These are phyloP conservation scores for Russula sp. DNA, from an alignment of 768 basidiomycete genomes.

Conservation along the genomic window DNA sequence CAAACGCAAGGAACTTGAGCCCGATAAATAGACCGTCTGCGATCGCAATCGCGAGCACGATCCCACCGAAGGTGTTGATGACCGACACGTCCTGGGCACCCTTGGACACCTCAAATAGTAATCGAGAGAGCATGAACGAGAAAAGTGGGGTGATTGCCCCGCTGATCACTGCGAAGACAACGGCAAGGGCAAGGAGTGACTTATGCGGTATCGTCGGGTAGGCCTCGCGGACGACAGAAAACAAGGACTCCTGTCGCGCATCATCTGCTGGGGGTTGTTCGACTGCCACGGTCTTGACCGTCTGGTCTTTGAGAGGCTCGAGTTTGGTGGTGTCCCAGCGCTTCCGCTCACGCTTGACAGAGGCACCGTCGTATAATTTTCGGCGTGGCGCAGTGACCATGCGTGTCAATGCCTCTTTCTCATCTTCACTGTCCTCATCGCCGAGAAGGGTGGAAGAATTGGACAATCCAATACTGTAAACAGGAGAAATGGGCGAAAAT, in stretches of 20 bases:
- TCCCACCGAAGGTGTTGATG: slow-evolving; percentile 66
- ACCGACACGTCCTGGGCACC: slow-evolving; percentile 54
- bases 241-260: slow-evolving; percentile 34
- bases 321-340: slow-evolving; percentile 30
- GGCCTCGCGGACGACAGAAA: slow-evolving; percentile 45
- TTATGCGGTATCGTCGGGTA: slow-evolving; percentile 76
- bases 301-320: slow-evolving; percentile 26
- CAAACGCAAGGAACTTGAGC: slow-evolving; percentile 76
- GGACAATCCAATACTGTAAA: slow-evolving; percentile 24
- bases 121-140: slow-evolving; percentile 78
- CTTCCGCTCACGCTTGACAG: slow-evolving; percentile 31
- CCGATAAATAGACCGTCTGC: slow-evolving; percentile 71
- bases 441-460: slow-evolving; percentile 29
- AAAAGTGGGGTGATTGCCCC: slow-evolving; percentile 90
- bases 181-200: slow-evolving; percentile 59
- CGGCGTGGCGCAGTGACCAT: slow-evolving; percentile 22
- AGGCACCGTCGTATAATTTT: slow-evolving; percentile 3
- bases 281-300: slow-evolving; percentile 23
- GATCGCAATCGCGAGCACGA: slow-evolving; percentile 69
- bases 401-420: slow-evolving; percentile 33
- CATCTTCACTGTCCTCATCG: slow-evolving; percentile 40
- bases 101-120: slow-evolving; percentile 70
- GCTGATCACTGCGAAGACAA: slow-evolving; percentile 59
- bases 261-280: slow-evolving; percentile 19
- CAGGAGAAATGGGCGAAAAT: slow-evolving; percentile 48